Evolutionary conservation across 2,329 filamentous ascomycete species (phyloP).

Genomic region (Calycina marina): DNA sequence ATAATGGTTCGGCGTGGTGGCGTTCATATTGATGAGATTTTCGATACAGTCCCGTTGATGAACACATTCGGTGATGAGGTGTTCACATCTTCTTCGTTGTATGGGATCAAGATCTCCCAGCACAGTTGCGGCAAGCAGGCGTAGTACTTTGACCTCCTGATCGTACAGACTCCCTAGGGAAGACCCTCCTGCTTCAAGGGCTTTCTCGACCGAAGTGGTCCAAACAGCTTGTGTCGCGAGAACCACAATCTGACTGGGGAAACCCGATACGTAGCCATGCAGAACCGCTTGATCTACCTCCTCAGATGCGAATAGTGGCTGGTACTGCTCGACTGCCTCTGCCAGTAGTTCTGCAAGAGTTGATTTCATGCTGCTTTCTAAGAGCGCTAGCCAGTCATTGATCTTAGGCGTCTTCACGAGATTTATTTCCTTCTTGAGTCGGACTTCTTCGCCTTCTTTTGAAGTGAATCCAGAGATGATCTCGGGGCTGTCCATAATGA

Average conservation of each 20-base stretch:
- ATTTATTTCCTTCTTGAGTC: conserved; percentile 80
- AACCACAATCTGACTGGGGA: conserved; percentile 89
- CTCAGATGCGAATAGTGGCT: conserved; percentile 58
- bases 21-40: conserved; percentile 64
- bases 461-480: conserved; percentile 87
- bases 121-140: conserved; percentile 76
- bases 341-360: conserved; percentile 82
- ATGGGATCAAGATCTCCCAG: conserved; percentile 78
- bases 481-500: conserved; percentile 80
- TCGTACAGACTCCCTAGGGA: conserved; percentile 59
- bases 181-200: conserved; percentile 57
- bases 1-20: conserved; percentile 64
- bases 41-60: conserved; percentile 92
- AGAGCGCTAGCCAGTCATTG: conserved; percentile 93
- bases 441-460: conserved; percentile 83
- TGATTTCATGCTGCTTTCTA: conserved; percentile 87
- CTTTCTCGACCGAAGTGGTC: conserved; percentile 74
- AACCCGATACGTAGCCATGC: conserved; percentile 66
- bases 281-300: conserved; percentile 57
- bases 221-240: conserved; percentile 87
- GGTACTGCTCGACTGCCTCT: conserved; percentile 74
- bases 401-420: conserved; percentile 88
- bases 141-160: conserved; percentile 70
- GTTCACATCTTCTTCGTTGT: conserved; percentile 90
- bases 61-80: conserved; percentile 96